A percentile compares a stretch with the other conserved stretches of the same genome.
These are phyloP conservation scores for Candida krabiensis DNA, from an alignment of 805 yeast species.

Conservation along the genomic window DNA sequence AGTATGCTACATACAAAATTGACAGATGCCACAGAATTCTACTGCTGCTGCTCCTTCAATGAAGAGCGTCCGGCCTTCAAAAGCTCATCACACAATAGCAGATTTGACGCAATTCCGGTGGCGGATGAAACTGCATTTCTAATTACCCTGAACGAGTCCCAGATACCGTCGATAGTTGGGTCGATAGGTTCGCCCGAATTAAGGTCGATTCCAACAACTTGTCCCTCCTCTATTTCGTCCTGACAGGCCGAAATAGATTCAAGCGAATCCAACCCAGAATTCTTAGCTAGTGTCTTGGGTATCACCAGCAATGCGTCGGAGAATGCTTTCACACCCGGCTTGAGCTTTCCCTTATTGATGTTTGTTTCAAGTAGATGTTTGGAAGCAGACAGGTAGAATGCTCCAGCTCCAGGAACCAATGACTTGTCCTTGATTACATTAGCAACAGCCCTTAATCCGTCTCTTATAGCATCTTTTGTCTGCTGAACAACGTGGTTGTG, in stretches of 20 bases:
- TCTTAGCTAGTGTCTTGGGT: constrained; percentile 89
- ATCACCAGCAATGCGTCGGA: constrained; percentile 87
- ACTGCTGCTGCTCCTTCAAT: constrained; percentile 48
- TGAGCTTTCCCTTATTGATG: constrained; percentile 75
- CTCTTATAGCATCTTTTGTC: constrained; percentile 95
- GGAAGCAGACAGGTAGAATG: constrained; percentile 84
- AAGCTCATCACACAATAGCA: constrained; percentile 92
- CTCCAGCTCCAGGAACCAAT: constrained; percentile 96
- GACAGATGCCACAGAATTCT: background rate
- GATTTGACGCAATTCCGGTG: constrained; percentile 89
- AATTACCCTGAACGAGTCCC: constrained; percentile 94
- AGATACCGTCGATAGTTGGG: constrained; percentile 89
- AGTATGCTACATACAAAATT: background rate
- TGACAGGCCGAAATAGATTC: constrained; percentile 87
- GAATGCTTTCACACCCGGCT: constrained; percentile 90
- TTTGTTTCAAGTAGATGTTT: constrained; percentile 59
- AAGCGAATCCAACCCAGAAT: constrained; percentile 91
- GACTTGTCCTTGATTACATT: constrained; percentile 84
- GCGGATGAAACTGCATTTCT: constrained; percentile 93
- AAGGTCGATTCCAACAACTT: constrained; percentile 87
- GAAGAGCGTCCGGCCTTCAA: constrained; percentile 96
- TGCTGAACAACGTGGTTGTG: constrained; percentile 86
- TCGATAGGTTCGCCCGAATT: constrained; percentile 94
- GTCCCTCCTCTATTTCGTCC: constrained; percentile 80
- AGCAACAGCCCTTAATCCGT: constrained; percentile 92